Base-by-base conservation (phyloP, 768 basidiomycete species). In the Coprinellus micaceus region DNA sequence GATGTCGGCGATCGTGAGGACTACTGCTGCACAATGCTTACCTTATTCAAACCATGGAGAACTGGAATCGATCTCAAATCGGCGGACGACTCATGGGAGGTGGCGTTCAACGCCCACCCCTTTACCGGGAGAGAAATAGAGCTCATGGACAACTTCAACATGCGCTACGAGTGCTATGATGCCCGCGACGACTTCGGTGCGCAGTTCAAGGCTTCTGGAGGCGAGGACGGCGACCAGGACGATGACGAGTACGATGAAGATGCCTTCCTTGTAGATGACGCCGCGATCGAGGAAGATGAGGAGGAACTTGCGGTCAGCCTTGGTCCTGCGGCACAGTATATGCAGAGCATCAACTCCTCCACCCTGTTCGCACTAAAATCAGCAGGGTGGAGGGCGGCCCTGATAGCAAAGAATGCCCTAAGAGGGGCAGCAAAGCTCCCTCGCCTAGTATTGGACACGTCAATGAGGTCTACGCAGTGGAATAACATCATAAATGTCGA, bases 1-100 rank as follows among this genome's bases (percentile, higher is more conserved):
- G 72, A 73, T 59, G 52, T 60, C 40, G 71, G 69, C 9, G 67
- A 72, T 50, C 13, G 66, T 13, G 71, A 72, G 39, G 66, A 66
- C n/a, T 74, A 73, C 54, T 70, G 67, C 53, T 45, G 43, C 29
- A 62, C 68, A 2, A 72, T 76, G 70, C 46, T 73, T 0, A 66
- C 68, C 2, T 44, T 74, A 3, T 74, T 73, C 55, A 64, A 67
- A 29, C 72, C 73, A 2, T 71, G 71, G 70, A 56, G 70, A 26
- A 58, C 58, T n/a, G 68, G 69, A 0, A 7, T 40, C 2, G 67
- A 72, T 33, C 56, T 74, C 17, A 70, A 71, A 52, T 7, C 15
- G 1, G 21, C 9, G 3, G 24, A 33, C 29, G 25, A 62, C 26
- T 53, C 58, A 45, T 70, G 66, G 66, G 60, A 68, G 58, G 58